phyloP scores from a whole-genome alignment of 2,329 filamentous ascomycete species.

The Didymella pinodella region DNA sequence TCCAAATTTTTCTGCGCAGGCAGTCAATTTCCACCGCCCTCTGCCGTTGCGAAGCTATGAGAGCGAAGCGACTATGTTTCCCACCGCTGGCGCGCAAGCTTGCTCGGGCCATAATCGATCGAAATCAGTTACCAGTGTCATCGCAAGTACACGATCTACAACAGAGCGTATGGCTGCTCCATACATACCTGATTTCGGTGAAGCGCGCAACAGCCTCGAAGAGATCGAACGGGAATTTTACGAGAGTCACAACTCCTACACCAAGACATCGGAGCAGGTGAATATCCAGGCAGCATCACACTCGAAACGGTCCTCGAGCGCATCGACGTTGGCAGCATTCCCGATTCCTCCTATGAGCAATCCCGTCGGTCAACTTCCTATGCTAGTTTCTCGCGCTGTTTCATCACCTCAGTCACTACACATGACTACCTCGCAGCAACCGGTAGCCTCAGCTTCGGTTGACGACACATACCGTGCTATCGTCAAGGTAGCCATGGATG shows the following conservation, averaged over 20 bases:
- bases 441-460: background rate
- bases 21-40: slow-evolving; percentile 22
- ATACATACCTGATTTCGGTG: background rate
- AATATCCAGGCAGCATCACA: background rate
- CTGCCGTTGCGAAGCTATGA: slow-evolving; percentile 28
- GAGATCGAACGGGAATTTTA: background rate
- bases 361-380: slow-evolving; percentile 19
- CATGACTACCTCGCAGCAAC: background rate
- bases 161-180: slow-evolving; percentile 9
- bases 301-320: slow-evolving; percentile 3
- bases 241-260: background rate
- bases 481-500: slow-evolving; percentile 18
- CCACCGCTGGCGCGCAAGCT: slow-evolving; percentile 9
- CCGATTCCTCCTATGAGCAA: slow-evolving; percentile 21
- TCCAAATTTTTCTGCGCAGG: background rate
- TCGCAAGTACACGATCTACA: background rate
- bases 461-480: slow-evolving; percentile 19
- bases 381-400: slow-evolving; percentile 14
- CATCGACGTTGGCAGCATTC: slow-evolving; percentile 16
- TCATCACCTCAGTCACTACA: background rate
- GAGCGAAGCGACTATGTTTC: slow-evolving; percentile 18
- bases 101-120: slow-evolving; percentile 1
- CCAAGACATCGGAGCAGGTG: slow-evolving; percentile 5
- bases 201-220: background rate
- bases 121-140: slow-evolving; percentile 7